Conservation (phyloP, 805 yeast genomes). For the Metschnikowia borealis region DNA sequence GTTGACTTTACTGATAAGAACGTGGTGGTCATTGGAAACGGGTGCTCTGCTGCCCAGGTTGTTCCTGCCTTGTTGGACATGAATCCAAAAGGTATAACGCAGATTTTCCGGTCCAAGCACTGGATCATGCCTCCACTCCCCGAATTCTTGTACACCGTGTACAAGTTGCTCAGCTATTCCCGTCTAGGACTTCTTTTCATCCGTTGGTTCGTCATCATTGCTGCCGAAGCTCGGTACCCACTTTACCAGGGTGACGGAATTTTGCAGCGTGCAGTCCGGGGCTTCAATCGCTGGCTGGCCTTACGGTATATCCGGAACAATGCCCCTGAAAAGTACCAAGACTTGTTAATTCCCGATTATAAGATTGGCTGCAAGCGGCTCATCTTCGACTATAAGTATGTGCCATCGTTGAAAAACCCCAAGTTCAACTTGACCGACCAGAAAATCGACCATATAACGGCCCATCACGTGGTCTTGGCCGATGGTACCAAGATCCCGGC, state of each 20-base stretch:
- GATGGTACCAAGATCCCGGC: conserved; percentile 28
- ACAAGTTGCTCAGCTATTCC: conserved; percentile 23
- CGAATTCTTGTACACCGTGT: conserved; percentile 16
- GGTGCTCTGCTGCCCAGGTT: conserved; percentile 42
- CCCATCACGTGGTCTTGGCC: conserved; percentile 26
- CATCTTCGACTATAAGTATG: conserved; percentile 35
- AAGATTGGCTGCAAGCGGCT: conserved; percentile 42
- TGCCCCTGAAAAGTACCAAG: conserved; percentile 33
- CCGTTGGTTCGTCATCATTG: conserved; percentile 24
- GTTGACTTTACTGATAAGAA: conserved; percentile 31
- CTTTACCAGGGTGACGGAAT: conserved; percentile 29
- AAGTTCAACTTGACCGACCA: conserved; percentile 24
- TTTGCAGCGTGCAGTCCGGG: conserved; percentile 25
- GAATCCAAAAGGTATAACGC: conserved; percentile 26
- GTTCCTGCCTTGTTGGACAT: conserved; percentile 33
- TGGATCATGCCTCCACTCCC: conserved; percentile 40
- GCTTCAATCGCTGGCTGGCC: conserved; percentile 20
- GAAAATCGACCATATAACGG: conserved; percentile 25
- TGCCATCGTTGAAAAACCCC: conserved; percentile 31
- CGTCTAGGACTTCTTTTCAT: conserved; percentile 27
- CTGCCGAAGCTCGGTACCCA: conserved; percentile 36
- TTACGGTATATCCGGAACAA: conserved; percentile 24
- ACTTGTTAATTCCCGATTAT: conserved; percentile 32
- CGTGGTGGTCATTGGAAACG: conserved; percentile 40
- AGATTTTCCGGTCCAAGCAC: conserved; percentile 34